Evolutionary conservation across 192 early-diverging fungal genomes (phyloP).

Genomic region (Entomortierella parvispora): DNA sequence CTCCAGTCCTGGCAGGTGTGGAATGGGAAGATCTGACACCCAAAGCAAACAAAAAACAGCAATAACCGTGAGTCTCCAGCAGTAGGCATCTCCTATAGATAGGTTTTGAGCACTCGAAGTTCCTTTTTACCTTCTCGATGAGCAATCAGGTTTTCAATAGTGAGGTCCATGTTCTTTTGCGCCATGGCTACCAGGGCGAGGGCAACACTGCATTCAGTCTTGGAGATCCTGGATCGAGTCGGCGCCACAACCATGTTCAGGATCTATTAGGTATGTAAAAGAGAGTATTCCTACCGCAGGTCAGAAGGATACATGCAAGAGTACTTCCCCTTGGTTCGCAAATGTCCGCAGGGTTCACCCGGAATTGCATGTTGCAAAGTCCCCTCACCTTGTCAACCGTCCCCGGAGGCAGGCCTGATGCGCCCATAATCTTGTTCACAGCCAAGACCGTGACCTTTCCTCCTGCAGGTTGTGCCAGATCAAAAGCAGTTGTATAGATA

Average conservation of each 20-base stretch:
- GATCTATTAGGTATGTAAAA: conserved; percentile 51
- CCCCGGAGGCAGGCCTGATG: conserved; percentile 53
- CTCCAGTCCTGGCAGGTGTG: conserved; percentile 68
- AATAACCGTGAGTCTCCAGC: background rate
- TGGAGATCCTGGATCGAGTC: conserved; percentile 56
- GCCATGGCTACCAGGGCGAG: conserved; percentile 77
- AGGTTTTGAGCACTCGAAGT: too few species aligned
- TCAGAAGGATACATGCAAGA: background rate
- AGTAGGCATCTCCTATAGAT: too few species aligned
- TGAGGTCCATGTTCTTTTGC: conserved; percentile 81
- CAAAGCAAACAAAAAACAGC: background rate
- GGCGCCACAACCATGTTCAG: conserved; percentile 57
- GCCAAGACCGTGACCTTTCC: conserved; percentile 56
- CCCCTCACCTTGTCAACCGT: conserved; percentile 59
- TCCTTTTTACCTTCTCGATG: conserved; percentile 76
- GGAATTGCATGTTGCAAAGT: too few species aligned
- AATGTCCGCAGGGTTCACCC: too few species aligned
- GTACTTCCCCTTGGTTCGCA: too few species aligned
- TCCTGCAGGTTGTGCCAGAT: conserved; percentile 49
- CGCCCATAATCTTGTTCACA: conserved; percentile 54
- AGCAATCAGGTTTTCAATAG: conserved; percentile 67
- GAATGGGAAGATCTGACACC: conserved; percentile 65
- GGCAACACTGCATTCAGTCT: conserved; percentile 75
- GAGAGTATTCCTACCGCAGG: background rate
- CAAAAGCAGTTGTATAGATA: conserved; percentile 59